These are phyloP conservation scores for Populus hybrid DNA, from an alignment of 441 rosid species.

Conservation along the genomic window DNA sequence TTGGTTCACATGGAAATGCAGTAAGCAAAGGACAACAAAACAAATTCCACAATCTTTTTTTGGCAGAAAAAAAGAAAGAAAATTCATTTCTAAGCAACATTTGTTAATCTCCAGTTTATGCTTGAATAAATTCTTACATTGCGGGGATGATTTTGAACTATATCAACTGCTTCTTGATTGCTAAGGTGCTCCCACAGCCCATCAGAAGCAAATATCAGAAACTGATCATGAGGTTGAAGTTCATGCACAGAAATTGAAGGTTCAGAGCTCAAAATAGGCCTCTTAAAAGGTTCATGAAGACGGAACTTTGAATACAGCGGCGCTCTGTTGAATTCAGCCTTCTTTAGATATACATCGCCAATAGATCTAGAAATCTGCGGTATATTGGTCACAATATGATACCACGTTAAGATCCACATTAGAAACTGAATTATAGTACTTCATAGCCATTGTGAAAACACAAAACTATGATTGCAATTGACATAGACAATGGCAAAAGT, in stretches of 20 bases:
- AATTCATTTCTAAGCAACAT: not conserved
- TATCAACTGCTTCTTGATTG: slow-evolving; percentile 51
- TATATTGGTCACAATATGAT: slow-evolving; percentile 1
- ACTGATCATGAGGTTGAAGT: slow-evolving; percentile 64
- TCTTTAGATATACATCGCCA: slow-evolving; percentile 86
- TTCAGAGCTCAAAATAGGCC: slow-evolving; percentile 77
- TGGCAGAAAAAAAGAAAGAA: not conserved
- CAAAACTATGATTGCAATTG: not conserved
- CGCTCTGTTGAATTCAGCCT: slow-evolving; percentile 86
- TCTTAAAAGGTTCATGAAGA: slow-evolving; percentile 66
- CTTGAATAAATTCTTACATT: slow-evolving; percentile 33
- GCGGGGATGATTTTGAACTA: slow-evolving; percentile 48
- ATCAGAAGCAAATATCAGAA: slow-evolving; percentile 85
- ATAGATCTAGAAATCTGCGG: slow-evolving; percentile 83
- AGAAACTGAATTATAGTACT: not conserved
- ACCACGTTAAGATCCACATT: no score
- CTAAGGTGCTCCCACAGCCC: slow-evolving; percentile 97
- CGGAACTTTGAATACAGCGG: slow-evolving; percentile 70
- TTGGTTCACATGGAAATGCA: not conserved
- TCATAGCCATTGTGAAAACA: not conserved
- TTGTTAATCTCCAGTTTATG: not conserved
- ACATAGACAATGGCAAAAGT: not conserved
- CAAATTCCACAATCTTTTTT: not conserved
- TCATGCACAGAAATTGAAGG: slow-evolving; percentile 63
- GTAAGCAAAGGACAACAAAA: not conserved